Conservation (phyloP, 1,284 basidiomycete genomes). For the Cryptococcus sp. region DNA sequence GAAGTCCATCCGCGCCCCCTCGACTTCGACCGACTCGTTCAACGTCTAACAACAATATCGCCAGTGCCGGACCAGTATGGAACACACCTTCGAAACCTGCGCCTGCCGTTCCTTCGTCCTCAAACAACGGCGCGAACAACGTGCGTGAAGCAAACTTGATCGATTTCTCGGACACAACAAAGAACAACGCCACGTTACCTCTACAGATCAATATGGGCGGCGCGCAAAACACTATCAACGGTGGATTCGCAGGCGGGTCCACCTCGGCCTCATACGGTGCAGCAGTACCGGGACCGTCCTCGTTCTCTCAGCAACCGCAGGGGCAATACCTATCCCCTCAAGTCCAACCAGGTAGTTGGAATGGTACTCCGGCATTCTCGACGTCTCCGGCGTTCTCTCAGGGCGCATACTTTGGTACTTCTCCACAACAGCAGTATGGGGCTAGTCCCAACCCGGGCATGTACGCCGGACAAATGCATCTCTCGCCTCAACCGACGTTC, state of each 20-base stretch:
- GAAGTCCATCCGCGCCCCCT: constrained; percentile 8
- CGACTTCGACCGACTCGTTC: constrained; percentile 18
- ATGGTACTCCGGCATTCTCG: neutral
- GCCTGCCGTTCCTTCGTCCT: neutral
- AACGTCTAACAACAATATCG: constrained; percentile 2
- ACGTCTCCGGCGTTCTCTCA: neutral
- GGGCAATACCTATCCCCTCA: neutral
- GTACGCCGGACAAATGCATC: neutral
- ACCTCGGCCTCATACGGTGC: neutral
- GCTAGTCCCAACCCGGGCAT: neutral
- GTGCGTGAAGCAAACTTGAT: constrained; percentile 1
- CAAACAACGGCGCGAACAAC: constrained; percentile 6
- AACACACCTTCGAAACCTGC: neutral
- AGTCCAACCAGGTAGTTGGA: neutral
- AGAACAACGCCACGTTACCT: neutral
- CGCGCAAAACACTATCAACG: neutral
- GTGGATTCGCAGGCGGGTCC: neutral
- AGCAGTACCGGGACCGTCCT: neutral
- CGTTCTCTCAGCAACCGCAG: neutral
- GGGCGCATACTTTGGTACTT: neutral
- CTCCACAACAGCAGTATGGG: constrained; percentile 6
- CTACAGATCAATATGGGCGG: neutral
- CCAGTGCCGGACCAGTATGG: neutral
- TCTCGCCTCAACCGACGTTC: neutral
- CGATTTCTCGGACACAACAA: neutral